Evolutionary conservation across 2,329 filamentous ascomycete genomes (phyloP).

Genomic region (Apiospora rasikravindrae): DNA sequence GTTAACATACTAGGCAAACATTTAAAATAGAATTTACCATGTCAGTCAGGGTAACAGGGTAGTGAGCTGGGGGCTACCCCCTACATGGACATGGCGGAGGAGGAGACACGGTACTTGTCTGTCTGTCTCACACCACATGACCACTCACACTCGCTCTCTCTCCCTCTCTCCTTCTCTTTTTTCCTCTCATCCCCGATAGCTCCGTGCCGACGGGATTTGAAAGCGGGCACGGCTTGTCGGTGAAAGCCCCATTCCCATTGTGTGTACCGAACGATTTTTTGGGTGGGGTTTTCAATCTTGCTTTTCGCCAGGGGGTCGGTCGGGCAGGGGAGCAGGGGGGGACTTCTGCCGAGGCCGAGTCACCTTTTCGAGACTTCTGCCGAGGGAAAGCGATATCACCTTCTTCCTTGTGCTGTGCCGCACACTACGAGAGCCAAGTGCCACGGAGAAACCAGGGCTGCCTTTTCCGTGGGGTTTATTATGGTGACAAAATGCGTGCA

Average conservation of each 20-base stretch:
- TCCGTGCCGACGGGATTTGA: slow-evolving; percentile 14
- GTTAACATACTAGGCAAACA: neutral
- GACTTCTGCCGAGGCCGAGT: neutral
- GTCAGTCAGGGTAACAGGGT: neutral
- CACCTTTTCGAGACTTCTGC: neutral
- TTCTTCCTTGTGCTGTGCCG: neutral
- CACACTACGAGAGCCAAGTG: neutral
- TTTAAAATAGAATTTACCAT: neutral
- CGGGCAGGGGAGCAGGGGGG: neutral
- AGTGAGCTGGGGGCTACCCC: too few relatives aligned
- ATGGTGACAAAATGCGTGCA: too few relatives aligned
- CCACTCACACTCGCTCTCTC: neutral
- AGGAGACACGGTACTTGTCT: neutral
- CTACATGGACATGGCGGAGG: too few relatives aligned
- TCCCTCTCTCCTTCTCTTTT: neutral
- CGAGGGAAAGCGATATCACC: slow-evolving; percentile 4
- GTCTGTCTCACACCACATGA: neutral
- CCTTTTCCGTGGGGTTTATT: too few relatives aligned
- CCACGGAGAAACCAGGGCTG: slow-evolving; percentile 5
- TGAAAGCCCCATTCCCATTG: neutral
- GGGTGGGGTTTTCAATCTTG: neutral
- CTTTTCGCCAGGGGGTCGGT: neutral
- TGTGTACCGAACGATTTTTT: neutral
- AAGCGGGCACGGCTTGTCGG: slow-evolving; percentile 13
- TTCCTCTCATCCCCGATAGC: slow-evolving; percentile 2